These are phyloP conservation scores for Whalleya microplaca DNA, from an alignment of 2,329 filamentous ascomycete genomes.

Conservation along the genomic window DNA sequence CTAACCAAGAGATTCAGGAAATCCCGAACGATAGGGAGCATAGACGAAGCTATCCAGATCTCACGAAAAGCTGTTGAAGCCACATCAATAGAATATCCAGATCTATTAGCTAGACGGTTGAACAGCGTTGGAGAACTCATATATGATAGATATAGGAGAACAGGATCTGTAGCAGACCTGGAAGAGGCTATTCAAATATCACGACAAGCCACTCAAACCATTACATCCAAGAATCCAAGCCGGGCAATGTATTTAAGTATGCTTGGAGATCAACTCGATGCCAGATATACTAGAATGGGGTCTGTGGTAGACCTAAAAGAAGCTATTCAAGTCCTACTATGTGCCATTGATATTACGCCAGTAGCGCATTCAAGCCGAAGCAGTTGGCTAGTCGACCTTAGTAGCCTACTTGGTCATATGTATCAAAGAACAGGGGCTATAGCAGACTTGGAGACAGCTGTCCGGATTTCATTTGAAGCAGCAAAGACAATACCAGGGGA, in stretches of 20 bases:
- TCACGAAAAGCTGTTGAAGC: constrained; percentile 1
- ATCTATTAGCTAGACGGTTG: not conserved
- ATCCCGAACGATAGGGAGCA: too few relatives aligned
- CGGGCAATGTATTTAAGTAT: not conserved
- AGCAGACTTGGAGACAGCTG: constrained; percentile 10
- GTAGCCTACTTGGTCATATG: not conserved
- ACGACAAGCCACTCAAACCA: constrained; percentile 11
- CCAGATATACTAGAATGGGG: not conserved
- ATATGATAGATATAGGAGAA: constrained; percentile 5
- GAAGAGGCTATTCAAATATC: constrained; percentile 18
- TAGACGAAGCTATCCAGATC: not conserved
- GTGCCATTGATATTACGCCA: not conserved
- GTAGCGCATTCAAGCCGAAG: not conserved
- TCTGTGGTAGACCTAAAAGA: not conserved
- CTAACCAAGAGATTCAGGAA: too few relatives aligned
- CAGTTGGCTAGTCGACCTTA: constrained; percentile 1
- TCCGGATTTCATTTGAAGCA: too few relatives aligned
- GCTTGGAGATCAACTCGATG: not conserved
- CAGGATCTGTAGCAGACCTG: constrained; percentile 11
- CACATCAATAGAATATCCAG: constrained; percentile 6
- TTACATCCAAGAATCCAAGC: constrained; percentile 4
- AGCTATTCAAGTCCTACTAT: not conserved
- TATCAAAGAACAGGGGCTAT: constrained; percentile 6
- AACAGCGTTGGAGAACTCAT: not conserved
- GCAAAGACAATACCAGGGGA: too few relatives aligned